Percentiles rank a stretch among this genome's conserved stretches.
phyloP scores from a whole-genome alignment of 2,329 filamentous ascomycete genomes.

The Hawksworthiomyces lignivorus region DNA sequence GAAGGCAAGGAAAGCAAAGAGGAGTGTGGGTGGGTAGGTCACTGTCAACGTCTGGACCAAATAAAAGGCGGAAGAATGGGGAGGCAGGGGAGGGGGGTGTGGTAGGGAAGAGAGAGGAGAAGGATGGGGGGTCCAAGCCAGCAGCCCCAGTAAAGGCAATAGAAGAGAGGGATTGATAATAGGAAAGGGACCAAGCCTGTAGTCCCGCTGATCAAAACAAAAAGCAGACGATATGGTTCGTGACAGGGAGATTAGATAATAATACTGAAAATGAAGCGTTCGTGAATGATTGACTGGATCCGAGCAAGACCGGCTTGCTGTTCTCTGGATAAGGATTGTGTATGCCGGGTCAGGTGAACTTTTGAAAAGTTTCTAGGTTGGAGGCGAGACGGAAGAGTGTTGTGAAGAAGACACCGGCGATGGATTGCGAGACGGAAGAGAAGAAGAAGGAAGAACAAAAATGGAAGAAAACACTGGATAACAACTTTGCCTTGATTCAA shows the following conservation, averaged over 20 bases:
- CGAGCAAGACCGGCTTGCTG: constrained; percentile 55
- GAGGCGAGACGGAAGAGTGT: not conserved
- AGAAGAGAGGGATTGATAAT: constrained; percentile 4
- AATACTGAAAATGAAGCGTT: not conserved
- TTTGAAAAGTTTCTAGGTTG: not conserved
- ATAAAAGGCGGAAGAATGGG: constrained; percentile 26
- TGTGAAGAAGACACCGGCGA: not conserved
- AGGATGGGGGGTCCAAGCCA: constrained; percentile 12
- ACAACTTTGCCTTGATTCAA: constrained; percentile 30
- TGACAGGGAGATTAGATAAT: constrained; percentile 14
- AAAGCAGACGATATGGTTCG: constrained; percentile 9
- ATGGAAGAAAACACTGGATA: constrained; percentile 10
- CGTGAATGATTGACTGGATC: constrained; percentile 42
- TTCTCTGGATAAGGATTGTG: constrained; percentile 27
- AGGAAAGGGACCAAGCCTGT: constrained; percentile 12
- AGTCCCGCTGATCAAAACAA: constrained; percentile 6
- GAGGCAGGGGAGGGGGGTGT: not conserved
- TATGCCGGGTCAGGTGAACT: constrained; percentile 13
- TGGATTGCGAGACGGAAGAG: not conserved
- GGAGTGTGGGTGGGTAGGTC: constrained; percentile 14
- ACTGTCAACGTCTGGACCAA: constrained; percentile 24
- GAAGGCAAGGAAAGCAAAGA: constrained; percentile 16
- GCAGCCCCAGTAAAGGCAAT: constrained; percentile 8
- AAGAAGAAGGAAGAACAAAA: constrained; percentile 1
- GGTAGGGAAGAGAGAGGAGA: not conserved